A percentile compares a stretch with the other conserved stretches of the same genome.
phyloP scores from a whole-genome alignment of 2,329 filamentous ascomycete species.

The Penicillium sp. region DNA sequence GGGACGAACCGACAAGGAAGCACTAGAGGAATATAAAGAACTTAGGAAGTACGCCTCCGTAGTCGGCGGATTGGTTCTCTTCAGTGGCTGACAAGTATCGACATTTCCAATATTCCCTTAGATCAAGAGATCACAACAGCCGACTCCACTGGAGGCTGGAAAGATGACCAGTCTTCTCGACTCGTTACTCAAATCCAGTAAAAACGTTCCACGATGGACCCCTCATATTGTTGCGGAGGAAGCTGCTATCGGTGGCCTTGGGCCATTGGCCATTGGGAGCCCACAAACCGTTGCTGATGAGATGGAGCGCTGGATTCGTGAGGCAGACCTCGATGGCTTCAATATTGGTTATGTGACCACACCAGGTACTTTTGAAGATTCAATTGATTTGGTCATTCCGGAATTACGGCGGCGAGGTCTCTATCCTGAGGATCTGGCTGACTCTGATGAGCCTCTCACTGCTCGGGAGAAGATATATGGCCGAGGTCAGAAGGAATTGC shows the following conservation, averaged over 20 bases:
- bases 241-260: constrained; percentile 51
- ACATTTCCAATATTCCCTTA: constrained; percentile 57
- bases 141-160: constrained; percentile 56
- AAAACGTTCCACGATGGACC: constrained; percentile 50
- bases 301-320: constrained; percentile 49
- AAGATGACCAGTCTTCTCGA: constrained; percentile 53
- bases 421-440: constrained; percentile 38
- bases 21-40: constrained; percentile 53
- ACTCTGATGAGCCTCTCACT: constrained; percentile 38
- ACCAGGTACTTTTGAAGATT: constrained; percentile 53
- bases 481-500: constrained; percentile 51
- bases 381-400: constrained; percentile 50
- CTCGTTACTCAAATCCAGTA: constrained; percentile 51
- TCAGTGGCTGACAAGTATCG: constrained; percentile 62
- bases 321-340: constrained; percentile 45
- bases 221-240: constrained; percentile 48
- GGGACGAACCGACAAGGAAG: constrained; percentile 54
- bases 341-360: constrained; percentile 51
- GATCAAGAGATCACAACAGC: constrained; percentile 58
- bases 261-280: constrained; percentile 50
- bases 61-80: constrained; percentile 57
- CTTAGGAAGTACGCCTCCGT: constrained; percentile 54
- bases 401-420: constrained; percentile 46
- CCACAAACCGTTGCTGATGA: constrained; percentile 49
- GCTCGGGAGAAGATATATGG: constrained; percentile 64